Evolutionary conservation across 2,329 filamentous ascomycete genomes (phyloP).

Genomic region (Trichophyton verrucosum): DNA sequence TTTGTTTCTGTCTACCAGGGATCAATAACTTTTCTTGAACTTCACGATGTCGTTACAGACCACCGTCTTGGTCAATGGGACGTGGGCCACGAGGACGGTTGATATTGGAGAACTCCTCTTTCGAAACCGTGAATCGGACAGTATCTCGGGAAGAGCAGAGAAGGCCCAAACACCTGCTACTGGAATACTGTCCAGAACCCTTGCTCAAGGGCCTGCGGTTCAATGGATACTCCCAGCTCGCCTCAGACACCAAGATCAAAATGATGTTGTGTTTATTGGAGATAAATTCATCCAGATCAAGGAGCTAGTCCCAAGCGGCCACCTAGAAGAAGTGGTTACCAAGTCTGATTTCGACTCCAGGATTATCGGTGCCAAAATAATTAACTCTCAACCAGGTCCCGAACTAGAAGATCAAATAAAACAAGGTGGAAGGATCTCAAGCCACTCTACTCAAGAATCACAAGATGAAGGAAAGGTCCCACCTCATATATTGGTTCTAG

Average conservation of each 20-base stretch:
- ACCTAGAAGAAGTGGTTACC: slow-evolving; percentile 61
- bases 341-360: slow-evolving; percentile 67
- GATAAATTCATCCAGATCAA: slow-evolving; percentile 71
- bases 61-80: slow-evolving; percentile 13
- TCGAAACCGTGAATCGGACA: slow-evolving; percentile 10
- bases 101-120: slow-evolving; percentile 13
- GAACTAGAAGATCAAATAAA: slow-evolving; percentile 24
- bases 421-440: slow-evolving; percentile 11
- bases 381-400: slow-evolving; percentile 46
- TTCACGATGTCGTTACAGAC: slow-evolving; percentile 15
- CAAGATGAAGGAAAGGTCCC: slow-evolving; percentile 37
- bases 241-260: slow-evolving; percentile 54
- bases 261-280: slow-evolving; percentile 79
- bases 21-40: background rate
- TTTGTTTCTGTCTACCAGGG: background rate
- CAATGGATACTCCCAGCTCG: slow-evolving; percentile 70
- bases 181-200: slow-evolving; percentile 66
- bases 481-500: slow-evolving; percentile 68
- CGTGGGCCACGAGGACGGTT: slow-evolving; percentile 12
- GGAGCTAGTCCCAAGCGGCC: slow-evolving; percentile 55
- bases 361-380: slow-evolving; percentile 66
- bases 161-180: slow-evolving; percentile 39
- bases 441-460: background rate
- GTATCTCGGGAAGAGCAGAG: slow-evolving; percentile 16
- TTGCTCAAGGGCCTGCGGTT: slow-evolving; percentile 62